A percentile compares a stretch with the other conserved stretches of the same genome.
Conservation (phyloP, 306 rosid species). For the Argentina anserina region DNA sequence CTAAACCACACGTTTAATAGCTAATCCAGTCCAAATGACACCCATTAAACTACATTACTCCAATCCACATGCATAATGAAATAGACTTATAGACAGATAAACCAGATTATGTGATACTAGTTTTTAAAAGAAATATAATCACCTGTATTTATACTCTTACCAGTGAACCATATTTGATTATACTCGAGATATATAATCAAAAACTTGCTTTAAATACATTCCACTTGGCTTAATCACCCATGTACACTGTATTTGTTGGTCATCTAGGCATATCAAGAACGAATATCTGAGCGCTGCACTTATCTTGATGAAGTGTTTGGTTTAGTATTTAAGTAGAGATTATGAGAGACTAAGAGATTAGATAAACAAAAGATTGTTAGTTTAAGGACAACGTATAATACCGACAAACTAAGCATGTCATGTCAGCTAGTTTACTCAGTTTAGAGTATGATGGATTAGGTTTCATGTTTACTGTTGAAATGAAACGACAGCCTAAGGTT, state of each 20-base stretch:
- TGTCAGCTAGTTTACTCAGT: neutral
- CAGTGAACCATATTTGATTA: neutral
- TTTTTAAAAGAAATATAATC: neutral
- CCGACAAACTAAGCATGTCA: constrained; percentile 2
- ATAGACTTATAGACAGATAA: constrained; percentile 2
- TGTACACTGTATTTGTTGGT: constrained; percentile 10
- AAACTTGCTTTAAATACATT: neutral
- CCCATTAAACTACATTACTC: neutral
- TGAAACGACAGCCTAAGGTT: neutral
- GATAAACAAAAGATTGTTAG: neutral
- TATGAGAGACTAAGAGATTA: neutral
- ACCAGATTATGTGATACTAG: neutral
- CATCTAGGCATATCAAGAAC: neutral
- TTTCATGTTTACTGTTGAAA: neutral
- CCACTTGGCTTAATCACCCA: neutral
- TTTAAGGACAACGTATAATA: constrained; percentile 5
- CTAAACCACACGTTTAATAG: neutral
- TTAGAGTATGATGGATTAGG: constrained; percentile 12
- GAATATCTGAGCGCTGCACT: neutral
- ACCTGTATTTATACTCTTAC: neutral
- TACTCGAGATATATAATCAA: too few relatives aligned
- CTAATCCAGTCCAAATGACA: constrained; percentile 2
- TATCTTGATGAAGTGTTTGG: constrained; percentile 1
- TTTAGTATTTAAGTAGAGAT: neutral
- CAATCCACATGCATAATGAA: neutral